Conservation (phyloP, 345 rosid species). For the Firmiana major region DNA sequence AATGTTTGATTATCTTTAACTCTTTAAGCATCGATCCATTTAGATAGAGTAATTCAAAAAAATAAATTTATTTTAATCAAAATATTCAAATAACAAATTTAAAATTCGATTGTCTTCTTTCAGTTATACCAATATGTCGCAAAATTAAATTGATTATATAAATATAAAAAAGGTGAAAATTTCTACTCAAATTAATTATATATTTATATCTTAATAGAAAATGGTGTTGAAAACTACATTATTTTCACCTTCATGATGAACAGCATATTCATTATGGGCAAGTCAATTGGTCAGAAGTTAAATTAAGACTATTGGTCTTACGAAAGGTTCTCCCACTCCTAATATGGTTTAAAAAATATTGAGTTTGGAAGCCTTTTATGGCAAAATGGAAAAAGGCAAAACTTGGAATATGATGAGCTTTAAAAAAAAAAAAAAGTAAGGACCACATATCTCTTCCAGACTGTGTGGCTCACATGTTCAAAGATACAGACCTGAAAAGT, state of each 20-base stretch:
- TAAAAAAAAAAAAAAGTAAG: not conserved
- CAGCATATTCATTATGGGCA: not conserved
- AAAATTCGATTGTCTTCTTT: not conserved
- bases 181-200: no score
- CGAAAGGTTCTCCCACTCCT: not conserved
- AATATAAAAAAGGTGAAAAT: no score
- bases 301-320: not conserved
- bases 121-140: no score
- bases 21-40: no score
- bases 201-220: no score
- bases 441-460: slow-evolving; percentile 19
- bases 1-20: no score
- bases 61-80: no score
- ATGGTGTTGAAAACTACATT: no score
- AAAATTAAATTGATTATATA: no score
- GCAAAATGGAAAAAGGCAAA: not conserved
- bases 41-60: no score
- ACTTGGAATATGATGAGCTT: slow-evolving; percentile 12
- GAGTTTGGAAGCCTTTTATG: not conserved
- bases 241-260: no score
- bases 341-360: not conserved
- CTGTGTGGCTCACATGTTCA: slow-evolving; percentile 18
- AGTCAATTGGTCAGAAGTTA: not conserved
- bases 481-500: slow-evolving; percentile 18
- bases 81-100: no score